phyloP scores from a whole-genome alignment of 2,329 filamentous ascomycete genomes.

The Davidsoniella neocaledoniae region DNA sequence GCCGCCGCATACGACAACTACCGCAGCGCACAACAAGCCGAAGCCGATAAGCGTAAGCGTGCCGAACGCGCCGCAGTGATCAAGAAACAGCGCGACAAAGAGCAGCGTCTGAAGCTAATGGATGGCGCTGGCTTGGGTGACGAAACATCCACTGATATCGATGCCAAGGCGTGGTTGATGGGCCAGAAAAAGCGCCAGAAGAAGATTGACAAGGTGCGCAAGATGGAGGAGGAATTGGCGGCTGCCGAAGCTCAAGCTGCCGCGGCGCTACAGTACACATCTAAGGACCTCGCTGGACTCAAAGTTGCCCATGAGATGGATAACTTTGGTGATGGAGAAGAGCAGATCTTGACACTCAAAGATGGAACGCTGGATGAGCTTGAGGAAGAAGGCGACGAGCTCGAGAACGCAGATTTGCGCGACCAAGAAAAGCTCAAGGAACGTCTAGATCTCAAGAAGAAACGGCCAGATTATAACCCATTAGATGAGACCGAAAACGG shows the following conservation, averaged over 20 bases:
- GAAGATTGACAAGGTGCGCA: constrained; percentile 65
- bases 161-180: constrained; percentile 75
- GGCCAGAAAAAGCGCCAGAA: constrained; percentile 88
- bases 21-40: constrained; percentile 46
- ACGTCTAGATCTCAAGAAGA: constrained; percentile 74
- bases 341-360: constrained; percentile 88
- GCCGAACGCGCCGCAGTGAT: constrained; percentile 69
- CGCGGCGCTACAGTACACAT: constrained; percentile 55
- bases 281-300: constrained; percentile 74
- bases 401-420: constrained; percentile 59
- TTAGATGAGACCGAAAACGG: constrained; percentile 49
- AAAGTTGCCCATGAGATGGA: constrained; percentile 79
- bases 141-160: constrained; percentile 48
- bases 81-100: constrained; percentile 73
- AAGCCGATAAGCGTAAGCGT: constrained; percentile 59
- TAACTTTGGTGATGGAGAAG: constrained; percentile 58
- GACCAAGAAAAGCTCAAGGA: constrained; percentile 60
- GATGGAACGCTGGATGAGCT: constrained; percentile 65
- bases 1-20: constrained; percentile 61
- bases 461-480: constrained; percentile 76
- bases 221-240: constrained; percentile 57
- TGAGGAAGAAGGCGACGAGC: constrained; percentile 76
- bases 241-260: constrained; percentile 53
- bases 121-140: constrained; percentile 78
- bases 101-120: constrained; percentile 57